phyloP scores from a whole-genome alignment of 2,329 filamentous ascomycete species.

The Botrytis tulipae region DNA sequence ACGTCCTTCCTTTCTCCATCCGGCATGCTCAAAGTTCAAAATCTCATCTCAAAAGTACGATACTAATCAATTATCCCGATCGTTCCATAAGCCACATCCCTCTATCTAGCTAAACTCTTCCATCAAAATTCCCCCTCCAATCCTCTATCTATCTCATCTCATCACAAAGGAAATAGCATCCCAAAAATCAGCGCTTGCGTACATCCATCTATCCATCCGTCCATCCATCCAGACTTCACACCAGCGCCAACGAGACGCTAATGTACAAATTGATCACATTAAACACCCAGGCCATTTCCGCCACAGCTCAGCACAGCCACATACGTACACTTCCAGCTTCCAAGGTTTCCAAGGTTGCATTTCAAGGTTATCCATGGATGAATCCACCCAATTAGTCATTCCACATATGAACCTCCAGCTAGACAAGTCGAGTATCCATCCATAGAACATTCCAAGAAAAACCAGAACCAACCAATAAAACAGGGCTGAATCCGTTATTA shows the following conservation, averaged over 20 bases:
- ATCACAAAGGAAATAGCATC: not conserved
- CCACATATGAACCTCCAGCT: too few species aligned
- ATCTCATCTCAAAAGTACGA: not conserved
- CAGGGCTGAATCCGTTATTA: not conserved
- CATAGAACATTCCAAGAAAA: not conserved
- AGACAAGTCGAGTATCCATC: not conserved
- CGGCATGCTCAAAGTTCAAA: not conserved
- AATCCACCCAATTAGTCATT: too few species aligned
- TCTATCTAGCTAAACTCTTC: not conserved
- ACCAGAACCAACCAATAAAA: not conserved
- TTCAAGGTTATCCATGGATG: too few species aligned
- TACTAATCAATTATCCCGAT: not conserved
- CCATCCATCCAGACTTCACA: not conserved
- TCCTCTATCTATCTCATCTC: not conserved
- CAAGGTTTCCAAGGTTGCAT: too few species aligned
- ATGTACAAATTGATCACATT: not conserved
- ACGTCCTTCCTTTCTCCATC: not conserved
- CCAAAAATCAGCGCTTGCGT: not conserved
- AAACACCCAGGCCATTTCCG: not conserved
- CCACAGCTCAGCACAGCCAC: not conserved
- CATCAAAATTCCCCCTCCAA: not conserved
- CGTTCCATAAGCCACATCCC: not conserved
- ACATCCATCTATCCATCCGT: not conserved
- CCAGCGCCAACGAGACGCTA: not conserved
- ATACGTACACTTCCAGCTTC: not conserved